These are phyloP conservation scores for Powellomyces hirtus DNA, from an alignment of 192 early-diverging fungal genomes.

Conservation along the genomic window DNA sequence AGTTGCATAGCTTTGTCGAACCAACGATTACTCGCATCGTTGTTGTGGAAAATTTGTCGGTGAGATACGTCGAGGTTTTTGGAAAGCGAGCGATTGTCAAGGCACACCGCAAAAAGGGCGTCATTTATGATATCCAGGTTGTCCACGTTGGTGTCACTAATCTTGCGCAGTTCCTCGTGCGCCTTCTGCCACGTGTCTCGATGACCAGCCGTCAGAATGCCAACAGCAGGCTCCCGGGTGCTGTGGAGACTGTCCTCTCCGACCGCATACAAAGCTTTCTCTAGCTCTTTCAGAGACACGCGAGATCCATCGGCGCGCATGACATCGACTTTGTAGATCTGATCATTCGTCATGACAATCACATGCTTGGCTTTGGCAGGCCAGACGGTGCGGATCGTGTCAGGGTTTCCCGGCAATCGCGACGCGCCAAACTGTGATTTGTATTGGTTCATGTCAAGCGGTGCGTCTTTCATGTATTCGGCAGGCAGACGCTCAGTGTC, in stretches of 20 bases:
- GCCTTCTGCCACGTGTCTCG: slow-evolving; percentile 82
- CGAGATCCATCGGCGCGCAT: slow-evolving; percentile 62
- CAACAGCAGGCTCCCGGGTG: slow-evolving; percentile 61
- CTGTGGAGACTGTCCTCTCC: slow-evolving; percentile 23
- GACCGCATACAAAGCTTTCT: slow-evolving; percentile 33
- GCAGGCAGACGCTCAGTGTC: slow-evolving; percentile 45
- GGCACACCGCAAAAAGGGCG: slow-evolving; percentile 82
- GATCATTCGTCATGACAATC: slow-evolving; percentile 79
- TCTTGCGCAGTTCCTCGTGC: slow-evolving; percentile 24
- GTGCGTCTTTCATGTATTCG: slow-evolving; percentile 51
- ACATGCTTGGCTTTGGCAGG: slow-evolving; percentile 78
- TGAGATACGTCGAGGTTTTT: slow-evolving; percentile 64
- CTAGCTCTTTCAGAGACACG: slow-evolving; percentile 50
- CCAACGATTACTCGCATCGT: slow-evolving; percentile 84
- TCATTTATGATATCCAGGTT: slow-evolving; percentile 67
- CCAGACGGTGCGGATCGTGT: slow-evolving; percentile 68
- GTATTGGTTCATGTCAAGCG: slow-evolving; percentile 96
- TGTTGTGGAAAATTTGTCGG: slow-evolving; percentile 74
- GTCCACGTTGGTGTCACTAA: slow-evolving; percentile 46
- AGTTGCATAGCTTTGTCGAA: slow-evolving; percentile 95
- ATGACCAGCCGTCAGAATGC: slow-evolving; percentile 80
- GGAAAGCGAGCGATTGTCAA: slow-evolving; percentile 73
- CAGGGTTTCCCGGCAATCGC: slow-evolving; percentile 69
- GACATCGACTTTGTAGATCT: slow-evolving; percentile 83
- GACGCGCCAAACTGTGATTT: slow-evolving; percentile 79